Evolutionary conservation across 148 eudicot species (phyloP).

Genomic region (Rhododendron simsii): DNA sequence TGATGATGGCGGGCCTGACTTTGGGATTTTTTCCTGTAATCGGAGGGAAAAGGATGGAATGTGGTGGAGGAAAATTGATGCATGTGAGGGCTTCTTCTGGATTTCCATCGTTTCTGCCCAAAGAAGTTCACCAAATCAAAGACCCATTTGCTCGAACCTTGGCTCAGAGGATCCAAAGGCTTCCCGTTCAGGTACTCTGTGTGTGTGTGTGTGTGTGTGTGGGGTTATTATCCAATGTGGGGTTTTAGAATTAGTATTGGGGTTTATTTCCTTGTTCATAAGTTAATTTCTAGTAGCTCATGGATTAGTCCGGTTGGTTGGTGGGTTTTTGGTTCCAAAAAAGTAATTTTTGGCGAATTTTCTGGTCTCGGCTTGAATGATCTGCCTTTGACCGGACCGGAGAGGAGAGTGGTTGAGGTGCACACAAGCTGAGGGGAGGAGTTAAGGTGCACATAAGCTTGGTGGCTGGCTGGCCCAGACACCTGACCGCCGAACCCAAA

Average conservation of each 20-base stretch:
- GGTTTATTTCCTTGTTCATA: neutral
- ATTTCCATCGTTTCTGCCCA: slow-evolving; percentile 79
- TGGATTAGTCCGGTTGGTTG: neutral
- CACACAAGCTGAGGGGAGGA: no score
- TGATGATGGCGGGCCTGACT: slow-evolving; percentile 5
- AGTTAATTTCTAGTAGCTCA: neutral
- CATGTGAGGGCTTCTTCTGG: slow-evolving; percentile 11
- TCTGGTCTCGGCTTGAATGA: no score
- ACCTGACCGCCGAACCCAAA: no score
- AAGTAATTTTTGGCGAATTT: neutral
- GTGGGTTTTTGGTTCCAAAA: no score
- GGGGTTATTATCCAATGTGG: neutral
- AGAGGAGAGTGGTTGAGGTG: no score
- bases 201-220: neutral
- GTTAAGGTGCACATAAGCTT: no score
- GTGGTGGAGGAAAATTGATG: neutral
- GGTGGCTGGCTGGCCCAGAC: no score
- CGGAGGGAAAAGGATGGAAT: slow-evolving; percentile 8
- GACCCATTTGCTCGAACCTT: slow-evolving; percentile 68
- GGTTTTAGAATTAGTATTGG: neutral
- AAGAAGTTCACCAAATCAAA: slow-evolving; percentile 53
- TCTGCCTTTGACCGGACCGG: no score
- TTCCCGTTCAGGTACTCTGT: slow-evolving; percentile 59
- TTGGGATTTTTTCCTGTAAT: neutral
- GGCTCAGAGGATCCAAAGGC: slow-evolving; percentile 67